Evolutionary conservation across 805 yeast species (phyloP).

Genomic region (Cyberlindnera sargentensis): DNA sequence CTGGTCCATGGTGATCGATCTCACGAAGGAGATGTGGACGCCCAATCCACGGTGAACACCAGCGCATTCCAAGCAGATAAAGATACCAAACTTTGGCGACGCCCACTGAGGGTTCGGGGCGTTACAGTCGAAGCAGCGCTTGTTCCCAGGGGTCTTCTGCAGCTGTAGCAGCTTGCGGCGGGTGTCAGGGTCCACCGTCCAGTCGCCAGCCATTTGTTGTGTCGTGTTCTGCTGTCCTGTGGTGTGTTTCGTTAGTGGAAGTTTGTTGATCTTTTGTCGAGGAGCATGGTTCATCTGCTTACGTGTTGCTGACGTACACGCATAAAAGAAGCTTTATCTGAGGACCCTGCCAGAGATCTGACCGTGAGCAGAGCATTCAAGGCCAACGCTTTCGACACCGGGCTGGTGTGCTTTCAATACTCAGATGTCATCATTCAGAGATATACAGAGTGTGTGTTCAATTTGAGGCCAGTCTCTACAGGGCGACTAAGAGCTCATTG

Average conservation of each 20-base stretch:
- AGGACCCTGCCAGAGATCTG: too few species aligned
- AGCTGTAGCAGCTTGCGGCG: constrained; percentile 70
- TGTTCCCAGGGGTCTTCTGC: constrained; percentile 78
- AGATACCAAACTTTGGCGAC: constrained; percentile 94
- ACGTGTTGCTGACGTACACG: background rate
- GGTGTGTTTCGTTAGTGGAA: background rate
- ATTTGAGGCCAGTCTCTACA: too few species aligned
- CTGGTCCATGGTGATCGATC: constrained; percentile 98
- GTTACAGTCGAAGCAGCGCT: constrained; percentile 86
- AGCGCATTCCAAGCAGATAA: constrained; percentile 96
- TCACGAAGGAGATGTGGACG: constrained; percentile 92
- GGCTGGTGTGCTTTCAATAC: too few species aligned
- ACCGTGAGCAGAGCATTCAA: too few species aligned
- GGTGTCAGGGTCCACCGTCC: constrained; percentile 93
- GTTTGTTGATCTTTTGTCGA: background rate
- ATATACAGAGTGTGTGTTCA: too few species aligned
- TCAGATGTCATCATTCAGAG: too few species aligned
- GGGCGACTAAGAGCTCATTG: too few species aligned
- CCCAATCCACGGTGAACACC: constrained; percentile 95
- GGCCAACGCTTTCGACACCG: too few species aligned
- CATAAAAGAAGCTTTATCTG: too few species aligned
- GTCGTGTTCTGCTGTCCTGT: background rate
- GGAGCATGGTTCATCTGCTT: background rate
- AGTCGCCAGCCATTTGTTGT: constrained; percentile 33
- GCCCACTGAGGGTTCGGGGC: constrained; percentile 99